Conservation (phyloP, 768 basidiomycete genomes). For the Imleria badia region DNA sequence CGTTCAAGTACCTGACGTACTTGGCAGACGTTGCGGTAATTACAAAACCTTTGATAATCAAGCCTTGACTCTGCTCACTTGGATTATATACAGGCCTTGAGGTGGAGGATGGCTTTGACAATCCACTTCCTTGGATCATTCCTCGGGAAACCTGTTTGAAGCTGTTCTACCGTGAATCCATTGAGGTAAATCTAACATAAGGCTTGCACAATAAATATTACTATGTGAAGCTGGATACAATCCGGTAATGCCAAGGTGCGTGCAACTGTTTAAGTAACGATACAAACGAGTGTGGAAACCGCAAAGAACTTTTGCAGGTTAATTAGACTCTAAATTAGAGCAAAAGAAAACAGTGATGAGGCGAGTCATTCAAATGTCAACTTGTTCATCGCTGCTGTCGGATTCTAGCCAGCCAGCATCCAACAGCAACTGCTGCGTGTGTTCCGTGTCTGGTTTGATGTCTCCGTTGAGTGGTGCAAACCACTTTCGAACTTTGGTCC, state of each 20-base stretch:
- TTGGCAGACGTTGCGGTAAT: not conserved
- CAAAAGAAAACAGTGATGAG: not conserved
- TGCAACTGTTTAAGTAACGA: not conserved
- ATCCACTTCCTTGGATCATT: too few species aligned
- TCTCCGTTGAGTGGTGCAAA: conserved; percentile 66
- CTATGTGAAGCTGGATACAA: not conserved
- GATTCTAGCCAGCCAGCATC: conserved; percentile 46
- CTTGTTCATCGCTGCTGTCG: conserved; percentile 2
- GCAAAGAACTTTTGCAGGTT: not conserved
- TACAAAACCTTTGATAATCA: too few species aligned
- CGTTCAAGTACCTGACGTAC: not conserved
- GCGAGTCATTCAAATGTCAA: not conserved
- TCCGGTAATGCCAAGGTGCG: conserved; percentile 1
- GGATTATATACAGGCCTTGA: too few species aligned
- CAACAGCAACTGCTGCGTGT: conserved; percentile 47
- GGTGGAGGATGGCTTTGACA: too few species aligned
- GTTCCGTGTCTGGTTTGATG: conserved; percentile 56
- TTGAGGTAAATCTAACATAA: not conserved
- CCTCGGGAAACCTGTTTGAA: not conserved
- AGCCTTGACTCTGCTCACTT: too few species aligned
- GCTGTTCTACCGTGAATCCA: not conserved
- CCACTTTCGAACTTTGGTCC: conserved; percentile 49
- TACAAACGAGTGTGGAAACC: not conserved
- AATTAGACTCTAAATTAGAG: too few species aligned
- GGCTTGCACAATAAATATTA: not conserved